A percentile compares a stretch with the other conserved stretches of the same genome.
Conservation (phyloP, 129 eudicot genomes). For the Ambrosia trifida region DNA sequence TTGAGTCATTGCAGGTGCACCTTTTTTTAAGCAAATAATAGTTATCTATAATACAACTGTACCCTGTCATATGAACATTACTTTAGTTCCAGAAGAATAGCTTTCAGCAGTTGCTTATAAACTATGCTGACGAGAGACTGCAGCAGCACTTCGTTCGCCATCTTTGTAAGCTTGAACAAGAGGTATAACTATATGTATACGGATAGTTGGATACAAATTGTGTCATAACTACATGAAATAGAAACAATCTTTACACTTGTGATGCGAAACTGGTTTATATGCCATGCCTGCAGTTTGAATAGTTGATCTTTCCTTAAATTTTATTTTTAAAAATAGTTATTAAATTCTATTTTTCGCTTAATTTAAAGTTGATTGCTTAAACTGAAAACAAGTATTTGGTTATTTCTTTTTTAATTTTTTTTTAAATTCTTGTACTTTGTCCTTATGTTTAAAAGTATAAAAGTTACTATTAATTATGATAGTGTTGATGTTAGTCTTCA, state of each 20-base stretch:
- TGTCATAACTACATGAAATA: not conserved
- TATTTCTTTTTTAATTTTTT: no score
- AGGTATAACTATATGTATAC: not conserved
- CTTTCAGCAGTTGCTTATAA: conserved; percentile 74
- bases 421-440: no score
- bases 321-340: no score
- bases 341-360: no score
- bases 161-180: conserved; percentile 17
- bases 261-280: not conserved
- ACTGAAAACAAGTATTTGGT: no score
- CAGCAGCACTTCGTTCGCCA: conserved; percentile 10
- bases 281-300: not conserved
- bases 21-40: not conserved
- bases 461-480: not conserved
- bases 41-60: not conserved
- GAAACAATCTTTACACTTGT: not conserved
- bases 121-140: conserved; percentile 21
- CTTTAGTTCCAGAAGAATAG: conserved; percentile 67
- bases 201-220: not conserved
- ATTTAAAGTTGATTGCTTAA: no score
- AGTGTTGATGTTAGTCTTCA: not conserved
- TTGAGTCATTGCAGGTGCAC: conserved; percentile 86
- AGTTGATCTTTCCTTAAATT: not conserved
- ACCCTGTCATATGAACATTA: conserved; percentile 16
- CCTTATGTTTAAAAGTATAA: not conserved